Conservation (phyloP, 768 basidiomycete species). For the Boletus coccyginus region DNA sequence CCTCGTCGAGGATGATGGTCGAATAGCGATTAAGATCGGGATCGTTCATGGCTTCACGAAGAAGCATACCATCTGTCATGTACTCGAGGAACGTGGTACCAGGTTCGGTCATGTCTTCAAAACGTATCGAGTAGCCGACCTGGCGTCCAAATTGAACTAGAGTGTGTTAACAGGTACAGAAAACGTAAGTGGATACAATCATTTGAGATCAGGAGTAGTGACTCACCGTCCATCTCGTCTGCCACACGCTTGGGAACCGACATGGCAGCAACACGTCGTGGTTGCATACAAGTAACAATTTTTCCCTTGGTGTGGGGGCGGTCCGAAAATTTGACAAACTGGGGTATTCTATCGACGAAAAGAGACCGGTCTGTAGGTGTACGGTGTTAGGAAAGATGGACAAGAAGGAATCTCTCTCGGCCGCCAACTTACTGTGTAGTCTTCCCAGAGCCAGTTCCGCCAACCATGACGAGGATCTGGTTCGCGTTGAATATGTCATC, state of each 20-base stretch:
- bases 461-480: slow-evolving; percentile 88
- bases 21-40: slow-evolving; percentile 85
- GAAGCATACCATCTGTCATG: slow-evolving; percentile 99
- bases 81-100: slow-evolving; percentile 96
- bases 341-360: slow-evolving; percentile 73
- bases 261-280: slow-evolving; percentile 95
- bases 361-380: slow-evolving; percentile 29
- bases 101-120: slow-evolving; percentile 83
- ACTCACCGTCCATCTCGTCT: slow-evolving; percentile 96
- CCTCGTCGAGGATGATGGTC: slow-evolving; percentile 98
- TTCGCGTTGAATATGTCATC: slow-evolving; percentile 28
- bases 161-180: slow-evolving; percentile 3
- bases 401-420: slow-evolving; percentile 16
- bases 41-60: slow-evolving; percentile 97
- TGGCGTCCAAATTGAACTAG: slow-evolving; percentile 88
- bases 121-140: slow-evolving; percentile 97
- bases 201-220: neutral
- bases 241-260: slow-evolving; percentile 98
- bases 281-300: slow-evolving; percentile 95
- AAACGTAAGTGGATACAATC: slow-evolving; percentile 1
- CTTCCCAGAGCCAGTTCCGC: slow-evolving; percentile 95
- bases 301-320: slow-evolving; percentile 87
- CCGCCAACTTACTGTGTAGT: slow-evolving; percentile 77
- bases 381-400: slow-evolving; percentile 18
- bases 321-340: slow-evolving; percentile 94